These are phyloP conservation scores for Claviceps sp. DNA, from an alignment of 2,329 filamentous ascomycete species.

Conservation along the genomic window DNA sequence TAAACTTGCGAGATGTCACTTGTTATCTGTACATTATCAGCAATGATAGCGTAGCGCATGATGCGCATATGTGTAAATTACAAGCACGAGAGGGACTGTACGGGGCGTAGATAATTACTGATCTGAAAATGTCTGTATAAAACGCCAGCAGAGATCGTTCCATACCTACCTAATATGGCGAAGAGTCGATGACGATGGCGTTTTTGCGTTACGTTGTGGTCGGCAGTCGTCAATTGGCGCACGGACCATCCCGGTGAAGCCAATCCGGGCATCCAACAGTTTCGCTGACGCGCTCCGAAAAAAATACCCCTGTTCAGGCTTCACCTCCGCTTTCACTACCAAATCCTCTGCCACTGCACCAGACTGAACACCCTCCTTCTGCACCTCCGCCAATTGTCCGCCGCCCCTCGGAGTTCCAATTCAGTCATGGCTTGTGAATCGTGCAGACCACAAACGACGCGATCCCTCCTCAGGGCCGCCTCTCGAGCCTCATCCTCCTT, in stretches of 20 bases:
- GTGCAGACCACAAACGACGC: constrained; percentile 30
- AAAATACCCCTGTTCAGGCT: not conserved
- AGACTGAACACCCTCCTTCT: not conserved
- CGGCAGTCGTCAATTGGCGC: not conserved
- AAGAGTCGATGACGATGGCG: constrained; percentile 1
- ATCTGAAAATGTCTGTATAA: not conserved
- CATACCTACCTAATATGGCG: not conserved
- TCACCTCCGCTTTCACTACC: not conserved
- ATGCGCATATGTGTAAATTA: not conserved
- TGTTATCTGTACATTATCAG: too few relatives aligned
- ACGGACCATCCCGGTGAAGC: constrained; percentile 1
- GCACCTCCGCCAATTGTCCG: not conserved
- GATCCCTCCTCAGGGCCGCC: constrained; percentile 23
- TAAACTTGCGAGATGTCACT: not conserved
- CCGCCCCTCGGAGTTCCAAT: constrained; percentile 2
- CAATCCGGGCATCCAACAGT: not conserved
- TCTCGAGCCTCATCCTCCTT: constrained; percentile 13
- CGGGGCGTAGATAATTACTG: not conserved
- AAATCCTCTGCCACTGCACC: not conserved
- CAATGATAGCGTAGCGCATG: too few relatives aligned
- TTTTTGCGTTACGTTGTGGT: too few relatives aligned
- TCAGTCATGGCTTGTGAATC: constrained; percentile 32
- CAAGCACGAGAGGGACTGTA: not conserved
- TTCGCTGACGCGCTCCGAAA: not conserved
- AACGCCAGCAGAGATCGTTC: not conserved